Conservation (phyloP, 805 yeast species). For the Suhomyces sp. region DNA sequence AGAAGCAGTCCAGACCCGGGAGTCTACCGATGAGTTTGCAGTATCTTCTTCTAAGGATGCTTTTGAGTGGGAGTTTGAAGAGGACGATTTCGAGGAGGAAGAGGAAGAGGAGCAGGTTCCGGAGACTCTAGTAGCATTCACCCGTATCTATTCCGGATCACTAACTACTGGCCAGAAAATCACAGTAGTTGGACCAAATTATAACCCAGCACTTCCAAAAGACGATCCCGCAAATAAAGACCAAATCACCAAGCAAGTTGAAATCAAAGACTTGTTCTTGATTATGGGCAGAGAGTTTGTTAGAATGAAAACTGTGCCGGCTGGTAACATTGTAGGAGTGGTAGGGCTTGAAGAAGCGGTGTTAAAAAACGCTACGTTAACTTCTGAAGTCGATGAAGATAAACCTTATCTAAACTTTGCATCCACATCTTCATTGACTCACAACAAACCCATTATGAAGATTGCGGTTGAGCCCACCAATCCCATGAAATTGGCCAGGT, state of each 20-base stretch:
- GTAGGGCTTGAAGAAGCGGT: conserved; percentile 84
- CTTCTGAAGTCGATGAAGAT: conserved; percentile 56
- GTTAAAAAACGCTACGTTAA: conserved; percentile 81
- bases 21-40: conserved; percentile 26
- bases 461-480: conserved; percentile 95
- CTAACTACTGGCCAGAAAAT: conserved; percentile 71
- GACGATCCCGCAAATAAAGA: conserved; percentile 38
- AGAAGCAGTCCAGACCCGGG: conserved; percentile 31
- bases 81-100: conserved; percentile 41
- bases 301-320: conserved; percentile 75
- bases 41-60: conserved; percentile 28
- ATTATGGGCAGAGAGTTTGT: conserved; percentile 92
- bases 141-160: conserved; percentile 86
- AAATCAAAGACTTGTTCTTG: conserved; percentile 66
- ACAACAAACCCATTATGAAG: conserved; percentile 85
- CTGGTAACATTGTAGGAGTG: conserved; percentile 93
- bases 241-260: conserved; percentile 55
- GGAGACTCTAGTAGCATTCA: conserved; percentile 81
- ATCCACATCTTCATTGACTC: conserved; percentile 44
- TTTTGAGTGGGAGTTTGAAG: conserved; percentile 48
- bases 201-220: conserved; percentile 54
- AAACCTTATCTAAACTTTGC: conserved; percentile 69
- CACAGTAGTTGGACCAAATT: conserved; percentile 81
- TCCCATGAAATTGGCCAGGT: conserved; percentile 70
- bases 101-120: conserved; percentile 45